These are phyloP conservation scores for Talaromyces trachyspermus DNA, from an alignment of 495 filamentous ascomycete species.

Conservation along the genomic window DNA sequence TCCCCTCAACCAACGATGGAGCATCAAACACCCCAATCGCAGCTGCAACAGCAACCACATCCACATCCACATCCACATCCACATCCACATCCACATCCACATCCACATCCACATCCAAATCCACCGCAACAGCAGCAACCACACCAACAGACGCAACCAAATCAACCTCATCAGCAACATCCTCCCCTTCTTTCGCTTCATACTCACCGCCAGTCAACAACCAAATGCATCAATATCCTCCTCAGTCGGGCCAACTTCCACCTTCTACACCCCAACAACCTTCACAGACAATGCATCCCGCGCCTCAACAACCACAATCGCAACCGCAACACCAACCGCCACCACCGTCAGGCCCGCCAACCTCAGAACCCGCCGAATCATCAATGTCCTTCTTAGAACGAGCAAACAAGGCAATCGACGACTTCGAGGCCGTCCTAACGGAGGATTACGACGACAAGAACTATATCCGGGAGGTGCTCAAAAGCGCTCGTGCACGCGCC, in stretches of 20 bases:
- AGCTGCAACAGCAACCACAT: conserved; percentile 16
- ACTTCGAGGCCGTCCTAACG: conserved; percentile 41
- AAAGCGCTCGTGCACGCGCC: conserved; percentile 40
- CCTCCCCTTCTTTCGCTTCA: conserved; percentile 11
- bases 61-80: conserved; percentile 15
- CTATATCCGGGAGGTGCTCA: conserved; percentile 44
- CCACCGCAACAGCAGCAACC: conserved; percentile 6
- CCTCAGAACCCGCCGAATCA: conserved; percentile 28
- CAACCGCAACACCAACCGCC: conserved; percentile 9
- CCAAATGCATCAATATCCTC: conserved; percentile 18
- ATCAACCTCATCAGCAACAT: conserved; percentile 17
- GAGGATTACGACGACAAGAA: conserved; percentile 45
- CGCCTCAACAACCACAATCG: conserved; percentile 8
- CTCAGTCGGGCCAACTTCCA: conserved; percentile 16
- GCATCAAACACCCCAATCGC: conserved; percentile 11
- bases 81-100: conserved; percentile 14
- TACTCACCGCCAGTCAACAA: conserved; percentile 13
- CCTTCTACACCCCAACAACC: conserved; percentile 28
- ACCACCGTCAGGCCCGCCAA: too few relatives aligned
- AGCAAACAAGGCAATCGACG: conserved; percentile 43
- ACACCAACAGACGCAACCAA: conserved; percentile 12
- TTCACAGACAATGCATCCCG: conserved; percentile 21
- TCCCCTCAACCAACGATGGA: conserved; percentile 19
- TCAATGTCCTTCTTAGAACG: conserved; percentile 40
- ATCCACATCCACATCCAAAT: conserved; percentile 13